Evolutionary conservation across 2,329 filamentous ascomycete species (phyloP).

Genomic region (Aspergillus nomiae): DNA sequence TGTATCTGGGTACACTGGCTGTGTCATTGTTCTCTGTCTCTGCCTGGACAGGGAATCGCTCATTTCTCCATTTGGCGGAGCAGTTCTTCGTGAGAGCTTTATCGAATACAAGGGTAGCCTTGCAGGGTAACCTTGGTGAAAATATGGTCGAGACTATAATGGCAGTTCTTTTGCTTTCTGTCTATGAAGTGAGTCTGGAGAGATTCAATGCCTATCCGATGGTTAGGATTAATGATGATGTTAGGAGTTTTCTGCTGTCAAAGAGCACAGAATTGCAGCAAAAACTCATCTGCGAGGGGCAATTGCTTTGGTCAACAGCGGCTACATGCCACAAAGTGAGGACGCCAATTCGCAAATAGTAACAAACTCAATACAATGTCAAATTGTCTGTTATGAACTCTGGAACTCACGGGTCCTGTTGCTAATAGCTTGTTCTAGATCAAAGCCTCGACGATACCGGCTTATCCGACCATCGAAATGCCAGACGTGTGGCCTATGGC

Average conservation of each 20-base stretch:
- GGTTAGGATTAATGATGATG: background rate
- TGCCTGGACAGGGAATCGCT: slow-evolving; percentile 30
- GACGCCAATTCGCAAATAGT: slow-evolving; percentile 19
- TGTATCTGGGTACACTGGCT: slow-evolving; percentile 27
- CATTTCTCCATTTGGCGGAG: slow-evolving; percentile 25
- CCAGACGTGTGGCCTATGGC: slow-evolving; percentile 28
- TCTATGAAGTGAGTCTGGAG: slow-evolving; percentile 26
- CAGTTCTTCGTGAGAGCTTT: slow-evolving; percentile 27
- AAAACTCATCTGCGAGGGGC: slow-evolving; percentile 33
- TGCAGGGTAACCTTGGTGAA: slow-evolving; percentile 20
- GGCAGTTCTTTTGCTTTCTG: slow-evolving; percentile 29
- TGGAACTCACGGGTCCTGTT: background rate
- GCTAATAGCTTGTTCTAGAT: slow-evolving; percentile 19
- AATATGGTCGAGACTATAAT: slow-evolving; percentile 27
- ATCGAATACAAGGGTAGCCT: slow-evolving; percentile 24
- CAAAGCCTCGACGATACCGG: slow-evolving; percentile 22
- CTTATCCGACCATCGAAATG: slow-evolving; percentile 23
- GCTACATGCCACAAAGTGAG: slow-evolving; percentile 16
- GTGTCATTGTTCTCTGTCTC: slow-evolving; percentile 32
- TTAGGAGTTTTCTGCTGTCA: slow-evolving; percentile 30
- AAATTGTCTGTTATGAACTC: slow-evolving; percentile 24
- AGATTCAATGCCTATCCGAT: background rate
- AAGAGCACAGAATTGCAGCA: slow-evolving; percentile 22
- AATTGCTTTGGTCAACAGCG: slow-evolving; percentile 30
- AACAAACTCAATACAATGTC: slow-evolving; percentile 25